A percentile compares a stretch with the other conserved stretches of the same genome.
Conservation (phyloP, 805 yeast genomes). For the Starmerella davenportii region DNA sequence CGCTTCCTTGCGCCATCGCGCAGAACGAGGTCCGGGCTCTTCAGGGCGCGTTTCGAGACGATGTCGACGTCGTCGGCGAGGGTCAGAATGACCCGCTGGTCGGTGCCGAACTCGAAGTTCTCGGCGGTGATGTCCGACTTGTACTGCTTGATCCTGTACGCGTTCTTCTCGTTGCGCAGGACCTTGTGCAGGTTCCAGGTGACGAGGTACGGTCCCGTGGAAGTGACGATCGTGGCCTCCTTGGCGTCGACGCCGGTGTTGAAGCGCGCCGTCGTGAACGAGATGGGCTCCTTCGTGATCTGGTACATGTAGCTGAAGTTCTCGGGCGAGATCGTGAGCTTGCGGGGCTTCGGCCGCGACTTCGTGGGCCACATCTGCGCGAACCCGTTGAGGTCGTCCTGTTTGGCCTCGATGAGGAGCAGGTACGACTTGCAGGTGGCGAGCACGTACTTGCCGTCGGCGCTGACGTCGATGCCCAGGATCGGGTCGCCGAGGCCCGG, state of each 20-base stretch:
- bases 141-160: conserved; percentile 50
- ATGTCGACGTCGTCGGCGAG: conserved; percentile 59
- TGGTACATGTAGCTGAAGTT: conserved; percentile 45
- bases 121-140: conserved; percentile 49
- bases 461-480: conserved; percentile 48
- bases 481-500: conserved; percentile 73
- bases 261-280: conserved; percentile 60
- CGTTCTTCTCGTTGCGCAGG: conserved; percentile 32
- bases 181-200: conserved; percentile 59
- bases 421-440: conserved; percentile 64
- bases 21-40: conserved; percentile 29
- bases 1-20: no score
- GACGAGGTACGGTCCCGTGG: conserved; percentile 67
- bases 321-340: conserved; percentile 51
- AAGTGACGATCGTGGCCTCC: conserved; percentile 56
- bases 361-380: conserved; percentile 43
- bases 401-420: conserved; percentile 47
- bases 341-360: conserved; percentile 49
- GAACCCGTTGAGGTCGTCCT: conserved; percentile 54
- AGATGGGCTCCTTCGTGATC: conserved; percentile 31
- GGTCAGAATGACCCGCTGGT: conserved; percentile 53
- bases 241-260: conserved; percentile 47
- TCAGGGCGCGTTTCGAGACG: conserved; percentile 43
- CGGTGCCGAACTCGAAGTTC: conserved; percentile 59
- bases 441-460: conserved; percentile 65